Conservation (phyloP, 345 rosid species). For the Hevea brasiliensis region DNA sequence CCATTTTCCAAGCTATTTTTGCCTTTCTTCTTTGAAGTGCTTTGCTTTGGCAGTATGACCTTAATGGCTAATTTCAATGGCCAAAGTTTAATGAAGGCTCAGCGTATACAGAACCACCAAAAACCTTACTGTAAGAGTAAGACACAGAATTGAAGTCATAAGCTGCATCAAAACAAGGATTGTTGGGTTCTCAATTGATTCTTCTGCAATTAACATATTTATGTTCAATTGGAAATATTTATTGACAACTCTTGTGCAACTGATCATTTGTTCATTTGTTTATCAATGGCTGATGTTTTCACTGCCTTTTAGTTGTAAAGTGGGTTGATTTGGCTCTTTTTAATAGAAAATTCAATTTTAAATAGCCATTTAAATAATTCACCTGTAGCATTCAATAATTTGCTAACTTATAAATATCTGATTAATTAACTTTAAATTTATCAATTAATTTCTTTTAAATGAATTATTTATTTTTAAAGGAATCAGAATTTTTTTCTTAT, state of each 20-base stretch:
- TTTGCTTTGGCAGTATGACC: slow-evolving; percentile 7
- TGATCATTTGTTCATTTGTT: slow-evolving; percentile 35
- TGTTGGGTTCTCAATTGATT: slow-evolving; percentile 15
- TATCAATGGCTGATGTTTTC: slow-evolving; percentile 20
- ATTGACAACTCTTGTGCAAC: slow-evolving; percentile 42
- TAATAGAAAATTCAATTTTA: too few species aligned
- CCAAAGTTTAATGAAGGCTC: slow-evolving; percentile 16
- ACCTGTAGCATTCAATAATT: too few species aligned
- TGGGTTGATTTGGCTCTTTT: too few species aligned
- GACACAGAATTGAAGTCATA: slow-evolving; percentile 10
- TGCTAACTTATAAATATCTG: too few species aligned
- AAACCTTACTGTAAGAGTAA: slow-evolving; percentile 6
- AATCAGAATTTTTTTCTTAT: too few species aligned
- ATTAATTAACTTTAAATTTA: too few species aligned
- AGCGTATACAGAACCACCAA: background rate
- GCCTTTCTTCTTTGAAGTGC: slow-evolving; percentile 67
- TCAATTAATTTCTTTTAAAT: too few species aligned
- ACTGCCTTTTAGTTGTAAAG: too few species aligned
- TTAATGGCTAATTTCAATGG: slow-evolving; percentile 13
- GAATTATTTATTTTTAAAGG: too few species aligned
- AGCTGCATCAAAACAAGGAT: slow-evolving; percentile 20
- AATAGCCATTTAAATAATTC: too few species aligned
- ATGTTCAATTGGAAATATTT: slow-evolving; percentile 24
- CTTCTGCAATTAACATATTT: slow-evolving; percentile 25
- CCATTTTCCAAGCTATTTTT: slow-evolving; percentile 70